Evolutionary conservation across 371 early-diverging fungal genomes (phyloP).

Genomic region (Mucor mucedo): DNA sequence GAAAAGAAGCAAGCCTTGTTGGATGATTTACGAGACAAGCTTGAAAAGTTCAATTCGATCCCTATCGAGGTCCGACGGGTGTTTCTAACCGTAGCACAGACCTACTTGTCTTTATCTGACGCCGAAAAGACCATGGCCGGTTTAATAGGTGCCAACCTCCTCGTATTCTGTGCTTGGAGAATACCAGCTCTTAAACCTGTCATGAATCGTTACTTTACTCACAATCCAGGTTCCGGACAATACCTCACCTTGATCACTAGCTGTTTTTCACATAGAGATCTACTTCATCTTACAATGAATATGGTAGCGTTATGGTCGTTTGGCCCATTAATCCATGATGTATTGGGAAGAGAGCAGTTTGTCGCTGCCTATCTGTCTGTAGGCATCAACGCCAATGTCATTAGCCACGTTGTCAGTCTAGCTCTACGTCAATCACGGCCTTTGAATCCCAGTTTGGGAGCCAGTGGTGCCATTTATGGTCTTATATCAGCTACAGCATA

Average conservation of each 20-base stretch:
- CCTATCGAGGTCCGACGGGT: conserved; percentile 49
- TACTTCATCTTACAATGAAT: conserved; percentile 71
- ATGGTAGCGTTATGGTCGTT: conserved; percentile 73
- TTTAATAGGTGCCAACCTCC: conserved; percentile 64
- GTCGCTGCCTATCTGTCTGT: conserved; percentile 73
- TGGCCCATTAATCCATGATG: conserved; percentile 46
- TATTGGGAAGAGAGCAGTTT: conserved; percentile 72
- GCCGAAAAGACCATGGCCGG: conserved; percentile 56
- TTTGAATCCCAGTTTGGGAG: conserved; percentile 70
- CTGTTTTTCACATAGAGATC: conserved; percentile 66
- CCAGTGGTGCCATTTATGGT: conserved; percentile 77
- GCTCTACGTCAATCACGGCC: conserved; percentile 44
- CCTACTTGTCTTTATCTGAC: conserved; percentile 40
- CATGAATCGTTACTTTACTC: conserved; percentile 71
- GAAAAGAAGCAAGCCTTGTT: conserved; percentile 19
- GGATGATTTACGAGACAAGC: background rate
- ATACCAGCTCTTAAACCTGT: conserved; percentile 60
- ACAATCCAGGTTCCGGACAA: conserved; percentile 60
- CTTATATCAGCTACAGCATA: conserved; percentile 61
- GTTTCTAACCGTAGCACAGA: conserved; percentile 34
- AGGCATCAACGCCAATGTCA: conserved; percentile 63
- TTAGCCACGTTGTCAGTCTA: conserved; percentile 61
- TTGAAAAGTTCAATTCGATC: conserved; percentile 20
- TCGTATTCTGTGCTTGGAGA: conserved; percentile 73
- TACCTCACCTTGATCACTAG: conserved; percentile 71